Evolutionary conservation across 1,284 basidiomycete species (phyloP).

Genomic region (Pisolithus thermaeus): DNA sequence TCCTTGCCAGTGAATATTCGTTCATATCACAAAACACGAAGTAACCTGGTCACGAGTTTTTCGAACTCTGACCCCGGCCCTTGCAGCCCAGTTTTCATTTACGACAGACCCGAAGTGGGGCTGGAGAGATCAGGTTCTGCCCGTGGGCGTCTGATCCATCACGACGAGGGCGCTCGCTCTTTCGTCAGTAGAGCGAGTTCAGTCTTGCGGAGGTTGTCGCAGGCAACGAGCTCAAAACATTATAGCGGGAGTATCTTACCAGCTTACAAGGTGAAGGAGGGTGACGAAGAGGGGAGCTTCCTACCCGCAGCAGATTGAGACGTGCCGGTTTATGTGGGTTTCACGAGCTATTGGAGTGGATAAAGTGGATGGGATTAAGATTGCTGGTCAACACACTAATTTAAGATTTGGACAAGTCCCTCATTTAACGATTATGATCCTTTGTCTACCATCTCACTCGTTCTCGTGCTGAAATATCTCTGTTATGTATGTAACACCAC

Average conservation of each 20-base stretch:
- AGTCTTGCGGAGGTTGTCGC: slow-evolving; percentile 20
- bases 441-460: background rate
- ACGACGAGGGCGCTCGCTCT: slow-evolving; percentile 8
- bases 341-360: background rate
- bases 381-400: background rate
- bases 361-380: background rate
- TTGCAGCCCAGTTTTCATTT: slow-evolving; percentile 9
- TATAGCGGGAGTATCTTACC: slow-evolving; percentile 5
- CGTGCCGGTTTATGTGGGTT: background rate
- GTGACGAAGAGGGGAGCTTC: background rate
- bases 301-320: background rate
- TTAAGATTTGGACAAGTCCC: background rate
- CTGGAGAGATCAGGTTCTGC: slow-evolving; percentile 20
- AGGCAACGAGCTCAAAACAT: slow-evolving; percentile 10
- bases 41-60: slow-evolving; percentile 25
- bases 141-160: slow-evolving; percentile 16
- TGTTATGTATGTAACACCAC: no score
- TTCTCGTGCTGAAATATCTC: no score
- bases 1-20: slow-evolving; percentile 15
- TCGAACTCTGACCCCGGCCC: slow-evolving; percentile 8
- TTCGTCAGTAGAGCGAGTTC: slow-evolving; percentile 24
- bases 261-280: slow-evolving; percentile 3
- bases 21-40: slow-evolving; percentile 14
- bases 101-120: background rate
- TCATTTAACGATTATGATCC: background rate